Evolutionary conservation across 768 basidiomycete genomes (phyloP).

Genomic region (Suillus subluteus): DNA sequence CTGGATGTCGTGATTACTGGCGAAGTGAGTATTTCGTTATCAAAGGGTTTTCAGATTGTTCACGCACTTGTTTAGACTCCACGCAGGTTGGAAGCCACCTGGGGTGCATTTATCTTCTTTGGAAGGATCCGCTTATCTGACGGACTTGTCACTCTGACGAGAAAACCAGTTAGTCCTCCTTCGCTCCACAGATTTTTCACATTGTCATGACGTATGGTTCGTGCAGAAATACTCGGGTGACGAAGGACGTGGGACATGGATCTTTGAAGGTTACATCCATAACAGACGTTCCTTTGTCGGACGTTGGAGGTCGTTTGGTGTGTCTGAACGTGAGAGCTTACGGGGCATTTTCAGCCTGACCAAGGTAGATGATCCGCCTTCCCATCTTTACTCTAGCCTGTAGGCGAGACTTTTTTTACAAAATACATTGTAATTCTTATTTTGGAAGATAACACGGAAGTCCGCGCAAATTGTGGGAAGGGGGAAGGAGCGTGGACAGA

Average conservation of each 20-base stretch:
- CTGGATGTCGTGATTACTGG: conserved; percentile 41
- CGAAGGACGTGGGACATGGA: conserved; percentile 51
- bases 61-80: conserved; percentile 48
- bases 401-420: neutral
- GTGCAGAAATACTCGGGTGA: conserved; percentile 44
- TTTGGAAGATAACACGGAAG: conserved; percentile 11
- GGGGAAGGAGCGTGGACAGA: conserved; percentile 4
- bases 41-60: conserved; percentile 23
- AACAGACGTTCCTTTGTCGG: conserved; percentile 56
- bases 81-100: conserved; percentile 57
- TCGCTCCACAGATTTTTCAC: conserved; percentile 11
- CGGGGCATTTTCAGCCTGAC: conserved; percentile 63
- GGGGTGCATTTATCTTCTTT: conserved; percentile 65
- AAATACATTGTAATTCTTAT: conserved; percentile 3
- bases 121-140: conserved; percentile 59
- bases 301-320: conserved; percentile 48
- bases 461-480: conserved; percentile 4
- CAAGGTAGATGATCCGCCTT: conserved; percentile 37
- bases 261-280: conserved; percentile 59
- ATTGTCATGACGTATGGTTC: conserved; percentile 11
- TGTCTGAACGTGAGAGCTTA: conserved; percentile 38
- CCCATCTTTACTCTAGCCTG: neutral
- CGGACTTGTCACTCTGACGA: conserved; percentile 62
- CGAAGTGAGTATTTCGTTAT: conserved; percentile 33
- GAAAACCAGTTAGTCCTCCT: conserved; percentile 55